Evolutionary conservation across 768 basidiomycete genomes (phyloP).

Genomic region (Suillus subluteus): DNA sequence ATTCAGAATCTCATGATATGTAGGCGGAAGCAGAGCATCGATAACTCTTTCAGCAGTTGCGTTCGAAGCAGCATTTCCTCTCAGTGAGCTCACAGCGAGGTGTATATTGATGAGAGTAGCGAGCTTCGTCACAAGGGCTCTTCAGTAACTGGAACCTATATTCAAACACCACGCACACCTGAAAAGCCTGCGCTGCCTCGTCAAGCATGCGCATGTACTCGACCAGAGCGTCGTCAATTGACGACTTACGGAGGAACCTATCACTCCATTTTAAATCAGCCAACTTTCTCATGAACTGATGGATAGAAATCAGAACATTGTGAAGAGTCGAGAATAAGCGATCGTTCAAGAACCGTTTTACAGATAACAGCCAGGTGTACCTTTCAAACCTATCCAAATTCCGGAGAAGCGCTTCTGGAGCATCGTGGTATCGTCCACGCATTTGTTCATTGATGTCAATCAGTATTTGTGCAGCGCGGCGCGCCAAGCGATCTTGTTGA

Average conservation of each 20-base stretch:
- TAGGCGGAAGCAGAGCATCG: constrained; percentile 27
- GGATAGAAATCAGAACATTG: constrained; percentile 44
- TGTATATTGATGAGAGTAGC: constrained; percentile 52
- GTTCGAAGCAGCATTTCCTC: neutral
- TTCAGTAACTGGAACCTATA: neutral
- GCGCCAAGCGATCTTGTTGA: constrained; percentile 43
- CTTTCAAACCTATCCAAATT: constrained; percentile 45
- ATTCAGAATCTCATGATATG: constrained; percentile 10
- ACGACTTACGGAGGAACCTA: constrained; percentile 43
- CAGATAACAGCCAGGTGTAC: constrained; percentile 27
- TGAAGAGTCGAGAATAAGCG: constrained; percentile 3
- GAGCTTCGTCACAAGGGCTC: constrained; percentile 33
- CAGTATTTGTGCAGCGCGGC: constrained; percentile 45
- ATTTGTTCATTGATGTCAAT: constrained; percentile 49
- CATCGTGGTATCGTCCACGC: constrained; percentile 46
- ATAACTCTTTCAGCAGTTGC: neutral
- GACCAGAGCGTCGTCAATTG: constrained; percentile 43
- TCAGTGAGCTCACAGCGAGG: constrained; percentile 37
- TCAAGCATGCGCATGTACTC: constrained; percentile 40
- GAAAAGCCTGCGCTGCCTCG: constrained; percentile 51
- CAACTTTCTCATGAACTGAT: constrained; percentile 42
- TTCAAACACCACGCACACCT: constrained; percentile 32
- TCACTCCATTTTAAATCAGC: constrained; percentile 45
- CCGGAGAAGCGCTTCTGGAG: constrained; percentile 42
- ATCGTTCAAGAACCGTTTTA: neutral